Base-by-base conservation (phyloP, 1,284 basidiomycete species). In the Heterobasidion parviporum region DNA sequence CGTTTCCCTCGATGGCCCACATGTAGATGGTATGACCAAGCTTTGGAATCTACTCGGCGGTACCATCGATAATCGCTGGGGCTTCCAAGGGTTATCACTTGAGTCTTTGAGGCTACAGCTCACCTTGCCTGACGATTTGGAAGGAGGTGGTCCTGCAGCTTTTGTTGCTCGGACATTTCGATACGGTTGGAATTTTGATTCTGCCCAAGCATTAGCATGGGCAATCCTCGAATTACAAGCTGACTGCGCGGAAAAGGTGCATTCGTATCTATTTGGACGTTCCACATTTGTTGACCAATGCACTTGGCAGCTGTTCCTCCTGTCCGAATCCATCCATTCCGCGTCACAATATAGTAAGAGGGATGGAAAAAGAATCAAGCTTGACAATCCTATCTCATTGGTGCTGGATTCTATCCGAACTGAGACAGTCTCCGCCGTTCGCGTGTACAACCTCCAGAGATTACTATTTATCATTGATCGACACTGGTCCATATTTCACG, bases 381-480 rank as follows among this genome's bases (percentile, higher is more conserved):
- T 74, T 57, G 83, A 81, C 64, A 83, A 79, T 65, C 83, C 87
- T 3, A 72, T 94, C 54, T 67, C 72, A 2, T 69, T 75, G 6
- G 69, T 94, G 7, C 70, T 93, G 7, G 64, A 70, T 48, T 74
- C 77, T 10, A 77, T 87, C 54, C 75, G 72, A 54, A 56, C 64
- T 3, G 70, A 71, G 12, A 57, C 65, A 5, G 32, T 63, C 15
- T 59, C 61, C 33, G 65, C 63, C 57, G 66, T 70, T 59, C 76
- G 76, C 53, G 67, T 68, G 51, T 86, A 85, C 61, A 79, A 82
- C 55, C 70, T 94, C 1, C 94, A 97, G 69, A 74, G 85, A 3
- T 72, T 96, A 1, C 78, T 94, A n/a, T 95, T 98, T 72, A 73
- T 95, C 62, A 78, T 93, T 56, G 84, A 89, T 62, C 76, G 80